Evolutionary conservation across 1,284 basidiomycete genomes (phyloP).

Genomic region (Leccinum pachyderme): DNA sequence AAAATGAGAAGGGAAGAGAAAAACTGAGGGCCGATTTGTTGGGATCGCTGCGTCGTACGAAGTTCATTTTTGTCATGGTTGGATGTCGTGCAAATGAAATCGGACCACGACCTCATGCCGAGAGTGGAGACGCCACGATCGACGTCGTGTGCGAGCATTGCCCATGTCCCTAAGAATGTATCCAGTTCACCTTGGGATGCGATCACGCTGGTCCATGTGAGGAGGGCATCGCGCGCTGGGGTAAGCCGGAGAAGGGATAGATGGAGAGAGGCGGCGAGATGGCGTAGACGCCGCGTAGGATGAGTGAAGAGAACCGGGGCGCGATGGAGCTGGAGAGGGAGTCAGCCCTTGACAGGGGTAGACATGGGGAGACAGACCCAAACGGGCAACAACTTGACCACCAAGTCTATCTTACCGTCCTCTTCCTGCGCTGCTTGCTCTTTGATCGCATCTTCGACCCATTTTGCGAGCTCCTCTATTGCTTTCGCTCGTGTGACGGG

Average conservation of each 20-base stretch:
- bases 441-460: slow-evolving; percentile 56
- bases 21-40: slow-evolving; percentile 24
- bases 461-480: slow-evolving; percentile 79
- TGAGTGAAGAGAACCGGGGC: slow-evolving; percentile 80
- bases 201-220: slow-evolving; percentile 59
- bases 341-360: slow-evolving; percentile 3
- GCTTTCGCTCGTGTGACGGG: slow-evolving; percentile 84
- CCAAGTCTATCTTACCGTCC: slow-evolving; percentile 40
- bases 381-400: slow-evolving; percentile 75
- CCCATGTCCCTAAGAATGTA: slow-evolving; percentile 80
- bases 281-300: slow-evolving; percentile 75
- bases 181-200: slow-evolving; percentile 59
- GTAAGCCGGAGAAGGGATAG: slow-evolving; percentile 58
- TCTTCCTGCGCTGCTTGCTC: slow-evolving; percentile 39
- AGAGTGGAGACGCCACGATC: slow-evolving; percentile 60
- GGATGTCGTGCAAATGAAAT: slow-evolving; percentile 34
- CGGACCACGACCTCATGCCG: slow-evolving; percentile 57
- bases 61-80: slow-evolving; percentile 22
- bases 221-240: slow-evolving; percentile 50
- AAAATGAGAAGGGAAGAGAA: slow-evolving; percentile 45
- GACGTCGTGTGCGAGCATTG: slow-evolving; percentile 68
- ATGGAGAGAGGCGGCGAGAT: slow-evolving; percentile 71
- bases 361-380: slow-evolving; percentile 65
- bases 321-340: slow-evolving; percentile 70
- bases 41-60: not conserved